Evolutionary conservation across 129 eudicot species (phyloP).

Genomic region (Tagetes erecta): DNA sequence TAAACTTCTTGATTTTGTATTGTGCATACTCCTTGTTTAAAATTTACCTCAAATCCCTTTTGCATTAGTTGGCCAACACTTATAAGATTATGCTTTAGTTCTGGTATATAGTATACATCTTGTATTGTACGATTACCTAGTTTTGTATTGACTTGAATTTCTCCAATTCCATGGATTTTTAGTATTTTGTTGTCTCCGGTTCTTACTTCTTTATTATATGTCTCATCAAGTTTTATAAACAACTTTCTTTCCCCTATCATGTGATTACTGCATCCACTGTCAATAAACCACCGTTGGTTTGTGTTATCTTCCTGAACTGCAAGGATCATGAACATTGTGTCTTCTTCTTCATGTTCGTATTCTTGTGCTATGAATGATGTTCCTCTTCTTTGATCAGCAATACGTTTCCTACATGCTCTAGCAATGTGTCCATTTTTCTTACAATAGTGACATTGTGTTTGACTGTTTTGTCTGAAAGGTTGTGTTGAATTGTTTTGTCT

Average conservation of each 20-base stretch:
- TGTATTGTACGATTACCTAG: too few relatives aligned
- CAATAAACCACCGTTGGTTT: constrained; percentile 16
- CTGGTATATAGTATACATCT: too few relatives aligned
- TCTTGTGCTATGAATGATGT: background rate
- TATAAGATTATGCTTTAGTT: too few relatives aligned
- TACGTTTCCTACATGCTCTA: background rate
- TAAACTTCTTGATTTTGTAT: too few relatives aligned
- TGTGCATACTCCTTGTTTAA: too few relatives aligned
- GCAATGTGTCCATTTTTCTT: background rate
- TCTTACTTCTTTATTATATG: background rate
- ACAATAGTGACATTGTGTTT: background rate
- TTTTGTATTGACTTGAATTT: too few relatives aligned
- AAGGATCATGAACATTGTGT: background rate
- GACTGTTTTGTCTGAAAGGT: background rate
- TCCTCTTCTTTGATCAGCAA: background rate
- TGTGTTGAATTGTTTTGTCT: too few relatives aligned
- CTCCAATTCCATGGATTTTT: background rate
- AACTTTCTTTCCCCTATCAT: constrained; percentile 9
- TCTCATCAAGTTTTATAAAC: background rate
- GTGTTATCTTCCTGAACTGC: background rate
- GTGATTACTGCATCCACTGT: constrained; percentile 25
- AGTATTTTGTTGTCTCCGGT: background rate
- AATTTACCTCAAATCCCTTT: too few relatives aligned
- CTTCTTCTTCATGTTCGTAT: background rate
- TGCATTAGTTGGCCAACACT: too few relatives aligned